Conservation (phyloP, 2,329 filamentous ascomycete genomes). For the Fusarium siculi region DNA sequence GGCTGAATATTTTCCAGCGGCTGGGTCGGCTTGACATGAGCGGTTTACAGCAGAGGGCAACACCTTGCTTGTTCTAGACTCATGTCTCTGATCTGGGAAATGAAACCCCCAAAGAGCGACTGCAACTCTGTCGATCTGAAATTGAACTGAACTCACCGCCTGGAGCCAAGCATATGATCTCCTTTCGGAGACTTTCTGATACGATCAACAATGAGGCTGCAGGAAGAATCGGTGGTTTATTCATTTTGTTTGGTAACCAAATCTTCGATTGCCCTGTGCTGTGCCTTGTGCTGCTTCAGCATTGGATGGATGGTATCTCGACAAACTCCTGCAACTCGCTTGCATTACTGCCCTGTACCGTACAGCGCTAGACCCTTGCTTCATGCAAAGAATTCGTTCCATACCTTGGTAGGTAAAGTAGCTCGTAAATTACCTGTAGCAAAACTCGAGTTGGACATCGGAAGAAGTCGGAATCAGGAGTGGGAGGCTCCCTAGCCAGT, state of each 20-base stretch:
- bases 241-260: slow-evolving; percentile 43
- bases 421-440: slow-evolving; percentile 24
- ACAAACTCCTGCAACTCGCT: slow-evolving; percentile 37
- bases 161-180: slow-evolving; percentile 8
- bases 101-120: slow-evolving; percentile 25
- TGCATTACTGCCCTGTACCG: slow-evolving; percentile 21
- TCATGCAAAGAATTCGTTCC: slow-evolving; percentile 26
- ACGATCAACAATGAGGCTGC: neutral
- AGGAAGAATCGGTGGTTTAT: slow-evolving; percentile 21
- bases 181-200: slow-evolving; percentile 1
- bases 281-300: slow-evolving; percentile 2
- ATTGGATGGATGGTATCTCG: slow-evolving; percentile 4
- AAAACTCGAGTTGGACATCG: slow-evolving; percentile 25
- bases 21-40: slow-evolving; percentile 34
- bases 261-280: slow-evolving; percentile 6
- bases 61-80: slow-evolving; percentile 29
- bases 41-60: slow-evolving; percentile 6
- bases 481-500: slow-evolving; percentile 19
- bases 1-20: slow-evolving; percentile 27
- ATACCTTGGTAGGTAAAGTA: slow-evolving; percentile 18
- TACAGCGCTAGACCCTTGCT: slow-evolving; percentile 31
- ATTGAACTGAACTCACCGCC: slow-evolving; percentile 35
- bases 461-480: slow-evolving; percentile 33
- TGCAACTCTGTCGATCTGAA: slow-evolving; percentile 25
- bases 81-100: slow-evolving; percentile 26